Evolutionary conservation across 2,329 filamentous ascomycete species (phyloP), one percentile per base, ranked within the genome.

Genomic region (Thelonectria olida): DNA sequence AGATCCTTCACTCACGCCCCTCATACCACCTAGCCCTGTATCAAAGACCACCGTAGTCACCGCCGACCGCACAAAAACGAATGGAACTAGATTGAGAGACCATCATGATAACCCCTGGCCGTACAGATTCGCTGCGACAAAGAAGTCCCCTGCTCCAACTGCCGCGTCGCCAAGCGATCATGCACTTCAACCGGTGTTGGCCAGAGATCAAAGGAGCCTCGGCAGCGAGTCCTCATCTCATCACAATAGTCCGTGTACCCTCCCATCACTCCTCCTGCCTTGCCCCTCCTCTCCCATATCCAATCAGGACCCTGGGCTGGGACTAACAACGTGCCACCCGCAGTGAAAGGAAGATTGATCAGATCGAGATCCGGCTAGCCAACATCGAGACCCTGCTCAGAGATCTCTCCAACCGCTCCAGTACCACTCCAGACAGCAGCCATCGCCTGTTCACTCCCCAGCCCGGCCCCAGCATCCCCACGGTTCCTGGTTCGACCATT

Each of bases 101-200:
- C 31, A 52, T 47, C 31, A 56, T 72, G 57, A 70, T 68, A 65
- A 72, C 67, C 42, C 27, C 42, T 58, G 42, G 19, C 47, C 54
- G 22, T 52, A 48, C 65, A 88, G 85, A 85, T 87, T 58, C 83
- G 84, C 47, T 88, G 85, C 69, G 84, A 87, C 70, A 87, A 85
- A 72, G 82, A 85, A 39, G 81, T 80, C 63, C 85, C 85, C 23
- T 88, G 85, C 71, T 83, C 84, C 53, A 87, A 87, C 67, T 88
- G 85, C 68, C 80, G 82, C 31, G 84, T 80, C 22, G 82, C 84
- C 25, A 82, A 81, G 63, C 78, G 85, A 8, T 69, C 78, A 12
- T 88, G 85, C 69, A 85, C 82, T 59, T 87, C 84, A 5, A 85
- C 83, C 0, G 84, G 85, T 4, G 75, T 79, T 12, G 82, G 82